Base-by-base conservation (phyloP, 2,329 filamentous ascomycete genomes). In the Metarhizium anisopliae region DNA sequence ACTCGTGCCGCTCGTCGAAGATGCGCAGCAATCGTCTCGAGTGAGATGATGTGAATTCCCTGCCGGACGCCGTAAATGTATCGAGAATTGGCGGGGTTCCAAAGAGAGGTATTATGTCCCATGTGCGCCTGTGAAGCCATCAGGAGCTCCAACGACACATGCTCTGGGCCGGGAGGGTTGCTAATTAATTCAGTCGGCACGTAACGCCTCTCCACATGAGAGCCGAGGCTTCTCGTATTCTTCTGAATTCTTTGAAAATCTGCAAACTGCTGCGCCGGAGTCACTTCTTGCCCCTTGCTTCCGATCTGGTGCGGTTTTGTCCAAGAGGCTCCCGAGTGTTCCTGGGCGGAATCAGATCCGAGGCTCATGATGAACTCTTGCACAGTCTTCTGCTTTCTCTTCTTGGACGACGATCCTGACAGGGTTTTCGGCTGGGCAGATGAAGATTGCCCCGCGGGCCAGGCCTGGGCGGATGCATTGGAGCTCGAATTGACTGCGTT, bases 51-150 rank as follows among this genome's bases (percentile, higher is more conserved):
- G 74, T 96, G 93, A 59, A 95, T 86, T 16, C 88, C 90, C 62
- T 94, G 82, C 49, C 94, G 82, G 59, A 95, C 83, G 64, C 94
- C 94, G 69, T 89, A 92, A 69, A 99, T 97, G 74, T 97, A 97
- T 62, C 89, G 83, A 61, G 91, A 86, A 75, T 97, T 99, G 53
- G 84, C 86, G 11, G 94, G 92, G 73, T 99, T 95, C 94, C 94
- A 99, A 52, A 92, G 80, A 59, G 89, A 89, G 0, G 88, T 93
- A 66, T 89, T 83, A 74, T 99, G 94, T 60, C 94, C 94, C 71
- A 97, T 84, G 73, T 96, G 91, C 55, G 84, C 84, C 74, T 95
- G 90, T 36, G 87, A 85, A 50, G 91, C 89, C 77, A 96, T 86
- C 59, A 99, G 83, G 59, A 96, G 81, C 76, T 96, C 92, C 58